Conservation (phyloP, 768 basidiomycete species). For the Candolleomyces eurysporus region DNA sequence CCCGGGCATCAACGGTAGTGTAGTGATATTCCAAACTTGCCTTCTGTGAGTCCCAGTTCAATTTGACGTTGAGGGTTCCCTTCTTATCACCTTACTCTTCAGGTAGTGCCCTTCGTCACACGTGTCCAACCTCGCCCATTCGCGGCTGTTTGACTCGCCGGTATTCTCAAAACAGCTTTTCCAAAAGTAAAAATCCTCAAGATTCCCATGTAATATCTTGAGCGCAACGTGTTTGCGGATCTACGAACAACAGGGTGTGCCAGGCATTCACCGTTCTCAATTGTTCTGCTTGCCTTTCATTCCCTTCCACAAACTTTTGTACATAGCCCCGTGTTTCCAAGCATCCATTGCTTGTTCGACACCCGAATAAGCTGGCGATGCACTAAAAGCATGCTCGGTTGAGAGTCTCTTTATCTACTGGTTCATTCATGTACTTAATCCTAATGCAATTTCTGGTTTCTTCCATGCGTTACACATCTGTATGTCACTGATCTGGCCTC, state of each 20-base stretch:
- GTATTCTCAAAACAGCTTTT: background rate
- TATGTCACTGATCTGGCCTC: too few relatives aligned
- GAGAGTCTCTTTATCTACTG: background rate
- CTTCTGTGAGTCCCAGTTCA: conserved; percentile 9
- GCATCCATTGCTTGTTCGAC: background rate
- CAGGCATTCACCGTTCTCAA: background rate
- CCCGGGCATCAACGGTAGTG: conserved; percentile 18
- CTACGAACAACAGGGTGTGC: background rate
- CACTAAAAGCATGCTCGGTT: background rate
- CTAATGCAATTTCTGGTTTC: background rate
- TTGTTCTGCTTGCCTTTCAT: background rate
- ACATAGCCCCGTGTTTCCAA: background rate
- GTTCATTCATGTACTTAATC: background rate
- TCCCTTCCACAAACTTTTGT: background rate
- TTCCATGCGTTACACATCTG: background rate
- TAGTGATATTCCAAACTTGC: background rate
- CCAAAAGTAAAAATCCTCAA: background rate
- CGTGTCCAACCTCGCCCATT: background rate
- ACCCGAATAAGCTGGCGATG: background rate
- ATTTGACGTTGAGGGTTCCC: conserved; percentile 17
- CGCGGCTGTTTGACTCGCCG: background rate
- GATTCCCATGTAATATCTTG: conserved; percentile 1
- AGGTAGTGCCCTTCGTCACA: conserved; percentile 1
- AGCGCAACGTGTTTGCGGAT: background rate
- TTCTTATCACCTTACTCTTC: conserved; percentile 14